These are phyloP conservation scores for Geotrichum siamense DNA, from an alignment of 1,139 yeast species.

Conservation along the genomic window DNA sequence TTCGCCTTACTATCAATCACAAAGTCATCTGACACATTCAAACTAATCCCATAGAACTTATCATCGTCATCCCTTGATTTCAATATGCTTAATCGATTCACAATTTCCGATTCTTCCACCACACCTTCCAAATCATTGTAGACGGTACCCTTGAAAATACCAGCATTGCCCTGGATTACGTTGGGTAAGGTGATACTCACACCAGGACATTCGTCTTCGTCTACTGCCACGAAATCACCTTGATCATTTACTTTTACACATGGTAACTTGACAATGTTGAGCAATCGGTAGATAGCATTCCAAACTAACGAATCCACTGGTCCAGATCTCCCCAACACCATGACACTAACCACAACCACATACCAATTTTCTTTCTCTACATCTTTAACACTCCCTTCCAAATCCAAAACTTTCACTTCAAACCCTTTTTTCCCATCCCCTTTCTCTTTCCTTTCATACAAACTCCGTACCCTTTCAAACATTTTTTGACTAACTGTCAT, in stretches of 20 bases:
- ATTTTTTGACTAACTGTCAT: conserved; percentile 39
- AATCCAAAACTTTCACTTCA: not conserved
- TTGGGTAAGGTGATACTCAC: not conserved
- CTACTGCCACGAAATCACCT: too few relatives aligned
- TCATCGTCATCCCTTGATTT: not conserved
- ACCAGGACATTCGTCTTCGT: not conserved
- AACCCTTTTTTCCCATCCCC: not conserved
- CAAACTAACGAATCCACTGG: not conserved
- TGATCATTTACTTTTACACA: not conserved
- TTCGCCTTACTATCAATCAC: not conserved
- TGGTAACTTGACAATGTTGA: not conserved
- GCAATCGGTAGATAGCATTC: not conserved
- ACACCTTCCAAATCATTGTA: conserved; percentile 1
- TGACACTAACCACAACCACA: not conserved
- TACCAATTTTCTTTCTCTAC: not conserved
- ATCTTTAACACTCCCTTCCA: not conserved
- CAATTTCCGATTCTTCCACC: not conserved
- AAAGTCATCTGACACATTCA: not conserved
- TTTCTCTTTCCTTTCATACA: not conserved
- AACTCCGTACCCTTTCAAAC: not conserved
- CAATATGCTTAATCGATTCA: not conserved
- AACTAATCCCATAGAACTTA: not conserved
- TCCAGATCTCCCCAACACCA: not conserved
- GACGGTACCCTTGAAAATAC: not conserved
- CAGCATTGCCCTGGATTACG: not conserved